A percentile compares a stretch with the other conserved stretches of the same genome.
phyloP scores from a whole-genome alignment of 2,329 filamentous ascomycete species.

The Neoascochyta sp. region DNA sequence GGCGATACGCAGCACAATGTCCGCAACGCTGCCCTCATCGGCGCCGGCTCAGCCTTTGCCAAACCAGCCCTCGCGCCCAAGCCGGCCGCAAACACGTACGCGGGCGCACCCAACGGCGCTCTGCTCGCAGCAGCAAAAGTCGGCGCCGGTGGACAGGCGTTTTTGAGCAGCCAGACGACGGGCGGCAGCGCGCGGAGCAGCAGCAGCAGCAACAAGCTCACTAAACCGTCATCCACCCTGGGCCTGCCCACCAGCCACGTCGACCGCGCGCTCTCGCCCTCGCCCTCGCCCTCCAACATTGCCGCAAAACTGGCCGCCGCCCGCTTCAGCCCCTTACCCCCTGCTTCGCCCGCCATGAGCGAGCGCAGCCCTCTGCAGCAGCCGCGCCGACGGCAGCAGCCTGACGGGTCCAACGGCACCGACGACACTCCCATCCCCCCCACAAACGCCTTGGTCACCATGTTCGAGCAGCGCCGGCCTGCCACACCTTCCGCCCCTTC shows the following conservation, averaged over 20 bases:
- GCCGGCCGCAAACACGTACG: slow-evolving; percentile 39
- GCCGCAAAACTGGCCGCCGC: slow-evolving; percentile 62
- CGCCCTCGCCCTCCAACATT: slow-evolving; percentile 57
- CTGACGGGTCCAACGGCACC: slow-evolving; percentile 34
- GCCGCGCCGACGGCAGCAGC: slow-evolving; percentile 14
- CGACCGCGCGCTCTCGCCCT: slow-evolving; percentile 20
- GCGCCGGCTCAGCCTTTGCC: slow-evolving; percentile 49
- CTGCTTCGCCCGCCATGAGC: slow-evolving; percentile 17
- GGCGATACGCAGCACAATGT: slow-evolving; percentile 38
- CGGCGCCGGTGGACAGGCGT: slow-evolving; percentile 19
- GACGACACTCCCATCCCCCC: slow-evolving; percentile 60
- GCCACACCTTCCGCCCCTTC: slow-evolving; percentile 14
- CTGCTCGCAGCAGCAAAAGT: slow-evolving; percentile 46
- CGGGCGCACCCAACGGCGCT: slow-evolving; percentile 41
- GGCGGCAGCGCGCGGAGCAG: slow-evolving; percentile 26
- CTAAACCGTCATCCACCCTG: slow-evolving; percentile 31
- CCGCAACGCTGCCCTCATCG: slow-evolving; percentile 47
- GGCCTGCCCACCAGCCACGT: slow-evolving; percentile 25
- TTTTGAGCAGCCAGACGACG: slow-evolving; percentile 29
- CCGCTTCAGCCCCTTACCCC: slow-evolving; percentile 50
- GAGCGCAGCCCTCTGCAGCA: slow-evolving; percentile 18
- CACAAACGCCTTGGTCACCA: slow-evolving; percentile 61
- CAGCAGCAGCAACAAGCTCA: slow-evolving; percentile 18
- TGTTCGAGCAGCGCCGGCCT: slow-evolving; percentile 59
- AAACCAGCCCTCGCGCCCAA: slow-evolving; percentile 44